Percentiles rank a stretch among this genome's conserved stretches.
phyloP scores from a whole-genome alignment of 1,139 yeast species.

The Diutina catenulata region DNA sequence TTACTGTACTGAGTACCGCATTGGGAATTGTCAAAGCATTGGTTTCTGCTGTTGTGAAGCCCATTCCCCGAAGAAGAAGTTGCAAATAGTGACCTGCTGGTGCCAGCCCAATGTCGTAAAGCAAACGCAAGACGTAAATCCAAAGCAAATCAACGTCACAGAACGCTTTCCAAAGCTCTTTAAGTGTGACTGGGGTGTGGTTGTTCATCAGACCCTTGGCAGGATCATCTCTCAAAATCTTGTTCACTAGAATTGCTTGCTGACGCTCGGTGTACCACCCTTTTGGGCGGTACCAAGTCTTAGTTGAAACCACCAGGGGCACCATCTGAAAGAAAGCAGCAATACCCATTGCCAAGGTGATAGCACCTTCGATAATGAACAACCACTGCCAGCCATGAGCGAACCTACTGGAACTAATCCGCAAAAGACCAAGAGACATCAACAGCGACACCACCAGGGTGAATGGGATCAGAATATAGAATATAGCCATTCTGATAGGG shows the following conservation, averaged over 20 bases:
- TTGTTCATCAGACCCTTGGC: constrained; percentile 60
- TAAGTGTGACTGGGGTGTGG: constrained; percentile 36
- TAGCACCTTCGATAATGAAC: constrained; percentile 50
- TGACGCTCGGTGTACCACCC: constrained; percentile 60
- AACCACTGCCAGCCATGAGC: constrained; percentile 34
- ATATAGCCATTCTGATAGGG: background rate
- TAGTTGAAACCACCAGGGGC: constrained; percentile 47
- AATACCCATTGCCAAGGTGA: constrained; percentile 46
- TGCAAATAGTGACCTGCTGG: background rate
- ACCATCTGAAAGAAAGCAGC: constrained; percentile 46
- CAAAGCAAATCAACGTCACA: constrained; percentile 51
- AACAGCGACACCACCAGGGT: background rate
- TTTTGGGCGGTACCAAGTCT: constrained; percentile 33
- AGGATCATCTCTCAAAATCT: constrained; percentile 57
- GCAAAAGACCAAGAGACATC: background rate
- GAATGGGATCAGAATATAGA: background rate
- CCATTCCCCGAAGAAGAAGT: background rate
- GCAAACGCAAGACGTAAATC: constrained; percentile 37
- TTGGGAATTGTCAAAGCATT: constrained; percentile 2
- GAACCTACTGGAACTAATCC: background rate
- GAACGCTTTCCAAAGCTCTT: constrained; percentile 18
- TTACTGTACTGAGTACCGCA: background rate
- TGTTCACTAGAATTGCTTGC: constrained; percentile 49
- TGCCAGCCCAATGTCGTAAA: constrained; percentile 12
- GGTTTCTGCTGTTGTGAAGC: background rate